phyloP scores from a whole-genome alignment of 2,329 filamentous ascomycete species.

The Neofusicoccum umdonicola region DNA sequence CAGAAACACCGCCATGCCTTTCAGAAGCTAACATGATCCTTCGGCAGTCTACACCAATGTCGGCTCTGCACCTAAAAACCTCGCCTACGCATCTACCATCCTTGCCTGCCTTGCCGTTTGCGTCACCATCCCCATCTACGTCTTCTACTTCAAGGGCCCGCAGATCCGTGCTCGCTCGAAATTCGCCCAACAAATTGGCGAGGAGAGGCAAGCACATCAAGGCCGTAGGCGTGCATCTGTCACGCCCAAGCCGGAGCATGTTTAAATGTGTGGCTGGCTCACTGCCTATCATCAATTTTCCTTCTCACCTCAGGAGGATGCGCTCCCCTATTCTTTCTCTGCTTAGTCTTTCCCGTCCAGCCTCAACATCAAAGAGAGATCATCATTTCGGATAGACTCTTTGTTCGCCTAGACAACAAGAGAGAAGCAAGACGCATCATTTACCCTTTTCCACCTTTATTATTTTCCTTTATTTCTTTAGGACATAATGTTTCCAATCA shows the following conservation, averaged over 20 bases:
- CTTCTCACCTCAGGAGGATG: not conserved
- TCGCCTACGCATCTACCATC: constrained; percentile 55
- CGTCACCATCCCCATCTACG: constrained; percentile 54
- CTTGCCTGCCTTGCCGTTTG: constrained; percentile 51
- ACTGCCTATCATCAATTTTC: not conserved
- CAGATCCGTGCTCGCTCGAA: constrained; percentile 50
- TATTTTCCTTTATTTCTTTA: no score
- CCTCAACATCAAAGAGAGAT: no score
- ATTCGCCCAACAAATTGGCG: constrained; percentile 49
- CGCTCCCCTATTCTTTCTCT: not conserved
- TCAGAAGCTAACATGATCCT: constrained; percentile 21
- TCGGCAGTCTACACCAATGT: constrained; percentile 33
- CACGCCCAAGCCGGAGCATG: not conserved
- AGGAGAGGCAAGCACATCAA: constrained; percentile 28
- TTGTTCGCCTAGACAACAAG: no score
- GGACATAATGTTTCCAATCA: no score
- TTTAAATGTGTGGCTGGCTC: not conserved
- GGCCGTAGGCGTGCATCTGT: constrained; percentile 22
- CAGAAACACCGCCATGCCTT: constrained; percentile 26
- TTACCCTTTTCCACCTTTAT: no score
- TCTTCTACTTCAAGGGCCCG: constrained; percentile 58
- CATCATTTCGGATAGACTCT: no score
- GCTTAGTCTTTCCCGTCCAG: not conserved
- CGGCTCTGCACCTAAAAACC: constrained; percentile 33
- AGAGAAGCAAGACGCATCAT: no score